These are phyloP conservation scores for Trametes cingulata DNA, from an alignment of 768 basidiomycete species.

Conservation along the genomic window DNA sequence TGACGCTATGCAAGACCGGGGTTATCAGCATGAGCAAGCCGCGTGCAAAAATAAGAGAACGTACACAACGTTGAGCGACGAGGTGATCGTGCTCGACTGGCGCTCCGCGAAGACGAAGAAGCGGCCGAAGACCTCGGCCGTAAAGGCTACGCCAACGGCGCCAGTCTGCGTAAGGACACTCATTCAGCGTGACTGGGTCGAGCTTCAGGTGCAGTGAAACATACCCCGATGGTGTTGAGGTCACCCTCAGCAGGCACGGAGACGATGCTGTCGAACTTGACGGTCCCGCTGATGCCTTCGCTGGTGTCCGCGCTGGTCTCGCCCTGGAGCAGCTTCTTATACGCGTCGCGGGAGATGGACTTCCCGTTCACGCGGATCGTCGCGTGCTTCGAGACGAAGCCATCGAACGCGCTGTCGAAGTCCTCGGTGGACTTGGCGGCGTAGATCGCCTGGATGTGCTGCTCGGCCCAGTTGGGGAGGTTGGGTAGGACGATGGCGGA, in stretches of 20 bases:
- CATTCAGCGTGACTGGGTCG: not conserved
- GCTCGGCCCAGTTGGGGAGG: conserved; percentile 45
- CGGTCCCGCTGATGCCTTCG: conserved; percentile 20
- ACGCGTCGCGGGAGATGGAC: conserved; percentile 39
- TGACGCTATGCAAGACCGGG: conserved; percentile 2
- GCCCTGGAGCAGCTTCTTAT: conserved; percentile 39
- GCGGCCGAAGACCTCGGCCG: conserved; percentile 23
- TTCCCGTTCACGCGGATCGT: conserved; percentile 45
- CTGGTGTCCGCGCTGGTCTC: conserved; percentile 26
- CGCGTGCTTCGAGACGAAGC: conserved; percentile 39
- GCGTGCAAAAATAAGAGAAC: not conserved
- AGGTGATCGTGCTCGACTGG: conserved; percentile 26
- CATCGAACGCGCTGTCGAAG: conserved; percentile 43
- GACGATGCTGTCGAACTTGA: conserved; percentile 34
- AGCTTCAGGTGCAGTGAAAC: not conserved
- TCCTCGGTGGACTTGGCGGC: conserved; percentile 37
- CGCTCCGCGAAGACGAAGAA: conserved; percentile 25
- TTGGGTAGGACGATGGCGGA: conserved; percentile 38
- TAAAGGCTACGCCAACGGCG: conserved; percentile 30
- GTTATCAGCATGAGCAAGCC: not conserved
- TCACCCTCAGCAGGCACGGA: conserved; percentile 29
- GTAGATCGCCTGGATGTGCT: conserved; percentile 40
- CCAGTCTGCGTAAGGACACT: conserved; percentile 19
- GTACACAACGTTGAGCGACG: conserved; percentile 32
- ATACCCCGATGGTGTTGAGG: conserved; percentile 9